Evolutionary conservation across 2,329 filamentous ascomycete genomes (phyloP).

Genomic region (Catunica adiposa): DNA sequence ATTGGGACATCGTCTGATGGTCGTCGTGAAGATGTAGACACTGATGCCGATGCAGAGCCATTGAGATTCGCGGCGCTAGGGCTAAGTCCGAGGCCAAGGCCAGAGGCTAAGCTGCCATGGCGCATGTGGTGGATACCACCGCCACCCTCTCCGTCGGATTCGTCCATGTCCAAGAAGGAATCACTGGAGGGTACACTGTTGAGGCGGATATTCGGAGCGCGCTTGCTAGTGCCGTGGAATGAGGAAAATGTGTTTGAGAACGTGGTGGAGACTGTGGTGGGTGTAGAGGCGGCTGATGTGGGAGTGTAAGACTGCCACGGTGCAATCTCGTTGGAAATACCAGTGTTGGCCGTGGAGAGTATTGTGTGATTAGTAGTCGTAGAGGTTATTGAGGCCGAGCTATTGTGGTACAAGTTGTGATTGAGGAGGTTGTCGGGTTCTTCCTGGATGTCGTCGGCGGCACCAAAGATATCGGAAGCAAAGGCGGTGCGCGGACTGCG

Average conservation of each 20-base stretch:
- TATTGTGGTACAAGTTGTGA: conserved; percentile 18
- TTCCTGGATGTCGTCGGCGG: conserved; percentile 23
- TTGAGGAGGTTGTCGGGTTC: conserved; percentile 18
- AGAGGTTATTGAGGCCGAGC: background rate
- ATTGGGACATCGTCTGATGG: conserved; percentile 53
- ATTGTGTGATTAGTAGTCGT: background rate
- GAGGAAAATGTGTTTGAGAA: conserved; percentile 4
- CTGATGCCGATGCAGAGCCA: background rate
- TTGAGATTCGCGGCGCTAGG: background rate
- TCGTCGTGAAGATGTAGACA: conserved; percentile 21
- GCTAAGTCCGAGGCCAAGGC: background rate
- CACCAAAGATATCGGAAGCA: conserved; percentile 21
- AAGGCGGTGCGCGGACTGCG: conserved; percentile 31
- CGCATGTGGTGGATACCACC: conserved; percentile 31
- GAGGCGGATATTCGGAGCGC: conserved; percentile 35
- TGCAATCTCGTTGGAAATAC: background rate
- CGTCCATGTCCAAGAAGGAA: conserved; percentile 51
- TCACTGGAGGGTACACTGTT: conserved; percentile 29
- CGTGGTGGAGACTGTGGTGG: conserved; percentile 2
- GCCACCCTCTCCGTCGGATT: conserved; percentile 43
- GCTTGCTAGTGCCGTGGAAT: conserved; percentile 21
- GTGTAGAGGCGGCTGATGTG: background rate
- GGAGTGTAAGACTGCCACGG: conserved; percentile 2
- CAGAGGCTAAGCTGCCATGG: background rate
- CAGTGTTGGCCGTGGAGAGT: background rate